These are phyloP conservation scores for Mucor piriformis DNA, from an alignment of 371 early-diverging fungal species.

Conservation along the genomic window DNA sequence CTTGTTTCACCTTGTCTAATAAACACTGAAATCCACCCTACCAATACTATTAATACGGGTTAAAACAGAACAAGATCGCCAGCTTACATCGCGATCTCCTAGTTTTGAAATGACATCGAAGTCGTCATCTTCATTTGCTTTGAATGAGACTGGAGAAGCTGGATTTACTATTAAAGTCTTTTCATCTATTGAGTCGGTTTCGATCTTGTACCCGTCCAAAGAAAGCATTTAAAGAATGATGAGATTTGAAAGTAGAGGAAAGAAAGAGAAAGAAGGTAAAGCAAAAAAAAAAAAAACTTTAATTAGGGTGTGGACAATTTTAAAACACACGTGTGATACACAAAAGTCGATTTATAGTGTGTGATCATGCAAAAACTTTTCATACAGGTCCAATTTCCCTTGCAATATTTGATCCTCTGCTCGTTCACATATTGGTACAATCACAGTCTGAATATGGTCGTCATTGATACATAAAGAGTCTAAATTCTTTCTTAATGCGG, in stretches of 20 bases:
- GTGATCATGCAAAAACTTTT: constrained; percentile 34
- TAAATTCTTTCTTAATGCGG: constrained; percentile 49
- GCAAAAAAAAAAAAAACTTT: neutral
- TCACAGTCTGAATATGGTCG: constrained; percentile 24
- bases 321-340: neutral
- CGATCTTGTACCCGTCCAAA: neutral
- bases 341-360: neutral
- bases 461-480: constrained; percentile 20
- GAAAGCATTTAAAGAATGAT: neutral
- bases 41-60: no score
- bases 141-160: no score
- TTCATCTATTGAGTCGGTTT: neutral
- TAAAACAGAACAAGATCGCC: no score
- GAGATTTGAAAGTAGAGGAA: neutral
- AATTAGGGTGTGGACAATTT: neutral
- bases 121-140: no score
- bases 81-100: constrained; percentile 21
- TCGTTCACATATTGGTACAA: constrained; percentile 28
- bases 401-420: constrained; percentile 35
- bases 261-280: neutral
- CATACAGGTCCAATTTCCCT: constrained; percentile 29
- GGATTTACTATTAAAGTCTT: neutral
- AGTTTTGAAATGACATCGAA: constrained; percentile 12
- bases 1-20: constrained; percentile 49
- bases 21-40: constrained; percentile 46